Percentiles rank a stretch among this genome's conserved stretches.
Conservation (phyloP, 805 yeast genomes). For the Saturnispora serradocipensis region DNA sequence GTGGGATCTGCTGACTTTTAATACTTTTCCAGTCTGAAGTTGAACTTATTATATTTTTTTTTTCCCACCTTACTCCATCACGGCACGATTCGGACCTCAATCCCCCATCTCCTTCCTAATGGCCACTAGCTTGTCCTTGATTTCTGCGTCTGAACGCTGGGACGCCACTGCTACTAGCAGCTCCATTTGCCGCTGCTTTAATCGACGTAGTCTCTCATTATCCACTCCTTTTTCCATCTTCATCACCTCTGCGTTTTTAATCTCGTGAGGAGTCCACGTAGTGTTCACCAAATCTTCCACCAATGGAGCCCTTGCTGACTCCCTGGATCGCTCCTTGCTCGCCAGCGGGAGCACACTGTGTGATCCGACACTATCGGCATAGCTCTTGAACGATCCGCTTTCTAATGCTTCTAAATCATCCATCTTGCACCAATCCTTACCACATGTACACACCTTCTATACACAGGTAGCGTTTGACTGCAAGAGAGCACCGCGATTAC, state of each 20-base stretch:
- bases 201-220: neutral
- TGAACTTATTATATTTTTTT: neutral
- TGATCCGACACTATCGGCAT: neutral
- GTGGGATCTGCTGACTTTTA: neutral
- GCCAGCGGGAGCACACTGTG: neutral
- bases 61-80: neutral
- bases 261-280: slow-evolving; percentile 1
- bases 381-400: slow-evolving; percentile 2
- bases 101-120: slow-evolving; percentile 1
- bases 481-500: neutral
- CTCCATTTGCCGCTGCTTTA: slow-evolving; percentile 4
- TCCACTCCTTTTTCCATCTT: neutral
- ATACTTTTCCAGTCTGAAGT: neutral
- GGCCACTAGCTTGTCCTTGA: neutral
- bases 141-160: neutral
- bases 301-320: neutral
- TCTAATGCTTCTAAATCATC: slow-evolving; percentile 7
- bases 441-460: neutral
- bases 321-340: neutral
- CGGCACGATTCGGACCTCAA: neutral
- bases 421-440: neutral
- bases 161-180: slow-evolving; percentile 6
- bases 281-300: neutral
- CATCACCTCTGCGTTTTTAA: neutral
- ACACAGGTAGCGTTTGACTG: neutral